These are phyloP conservation scores for Cyberlindnera xylosilytica DNA, from an alignment of 805 yeast species.

Conservation along the genomic window DNA sequence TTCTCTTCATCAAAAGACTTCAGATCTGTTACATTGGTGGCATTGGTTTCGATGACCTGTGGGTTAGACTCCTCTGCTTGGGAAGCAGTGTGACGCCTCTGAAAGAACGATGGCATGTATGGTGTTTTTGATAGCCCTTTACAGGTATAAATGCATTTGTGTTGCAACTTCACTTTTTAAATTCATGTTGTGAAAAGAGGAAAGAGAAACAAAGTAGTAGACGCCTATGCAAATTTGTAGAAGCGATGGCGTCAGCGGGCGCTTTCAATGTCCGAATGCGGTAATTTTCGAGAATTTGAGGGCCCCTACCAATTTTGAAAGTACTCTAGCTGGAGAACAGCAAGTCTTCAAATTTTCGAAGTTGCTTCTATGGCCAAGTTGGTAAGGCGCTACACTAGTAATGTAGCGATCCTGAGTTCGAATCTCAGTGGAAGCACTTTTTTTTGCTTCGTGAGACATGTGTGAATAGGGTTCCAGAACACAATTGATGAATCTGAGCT, in stretches of 20 bases:
- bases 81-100: background rate
- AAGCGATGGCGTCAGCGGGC: slow-evolving; percentile 6
- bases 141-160: too few species aligned
- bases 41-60: background rate
- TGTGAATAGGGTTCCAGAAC: too few species aligned
- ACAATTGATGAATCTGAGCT: too few species aligned
- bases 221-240: slow-evolving; percentile 9
- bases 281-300: too few species aligned
- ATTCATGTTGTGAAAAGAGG: background rate
- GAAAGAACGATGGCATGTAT: background rate
- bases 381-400: slow-evolving; percentile 86
- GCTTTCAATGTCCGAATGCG: too few species aligned
- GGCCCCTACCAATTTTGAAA: too few species aligned
- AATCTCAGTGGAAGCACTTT: slow-evolving; percentile 63
- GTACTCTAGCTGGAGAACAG: too few species aligned
- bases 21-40: slow-evolving; percentile 1
- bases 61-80: background rate
- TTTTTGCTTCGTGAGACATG: slow-evolving; percentile 7
- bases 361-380: slow-evolving; percentile 53
- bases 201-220: too few species aligned
- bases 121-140: too few species aligned
- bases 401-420: slow-evolving; percentile 80
- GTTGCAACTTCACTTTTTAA: background rate
- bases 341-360: too few species aligned
- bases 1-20: background rate